phyloP scores from a whole-genome alignment of 352 stramenopile species.

The Phytopythium aichiense region DNA sequence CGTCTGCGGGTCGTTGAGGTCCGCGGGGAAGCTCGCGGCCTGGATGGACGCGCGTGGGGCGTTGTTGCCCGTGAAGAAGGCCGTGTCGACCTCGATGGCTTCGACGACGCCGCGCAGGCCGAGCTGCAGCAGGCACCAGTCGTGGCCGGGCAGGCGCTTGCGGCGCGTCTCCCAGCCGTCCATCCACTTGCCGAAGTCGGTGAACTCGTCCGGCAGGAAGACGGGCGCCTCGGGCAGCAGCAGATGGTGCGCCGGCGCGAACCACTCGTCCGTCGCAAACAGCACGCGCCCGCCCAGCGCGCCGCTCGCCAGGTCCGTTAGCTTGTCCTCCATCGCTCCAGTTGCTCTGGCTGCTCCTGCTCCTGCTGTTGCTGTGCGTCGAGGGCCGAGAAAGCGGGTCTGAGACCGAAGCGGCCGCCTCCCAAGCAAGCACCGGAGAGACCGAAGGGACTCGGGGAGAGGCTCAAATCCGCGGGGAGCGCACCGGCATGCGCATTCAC shows the following conservation, averaged over 20 bases:
- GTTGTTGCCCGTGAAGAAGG: constrained; percentile 94
- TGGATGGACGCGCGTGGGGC: constrained; percentile 87
- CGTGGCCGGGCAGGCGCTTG: constrained; percentile 81
- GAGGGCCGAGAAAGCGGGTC: no score
- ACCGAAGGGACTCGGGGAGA: no score
- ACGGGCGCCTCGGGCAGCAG: constrained; percentile 65
- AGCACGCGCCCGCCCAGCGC: constrained; percentile 64
- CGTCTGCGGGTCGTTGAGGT: constrained; percentile 14
- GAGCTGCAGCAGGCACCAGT: constrained; percentile 92
- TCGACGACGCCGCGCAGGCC: constrained; percentile 62
- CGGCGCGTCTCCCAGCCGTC: constrained; percentile 94
- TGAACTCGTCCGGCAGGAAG: constrained; percentile 92
- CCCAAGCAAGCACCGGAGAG: no score
- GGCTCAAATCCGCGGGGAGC: no score
- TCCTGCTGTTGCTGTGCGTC: no score
- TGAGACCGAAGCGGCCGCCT: no score
- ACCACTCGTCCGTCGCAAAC: constrained; percentile 93
- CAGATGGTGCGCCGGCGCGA: constrained; percentile 85
- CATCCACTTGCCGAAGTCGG: constrained; percentile 93
- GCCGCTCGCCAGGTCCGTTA: constrained; percentile 66
- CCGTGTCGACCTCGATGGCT: constrained; percentile 88
- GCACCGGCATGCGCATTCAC: not conserved
- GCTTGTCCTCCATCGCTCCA: constrained; percentile 11
- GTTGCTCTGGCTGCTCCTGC: no score
- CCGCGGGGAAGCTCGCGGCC: constrained; percentile 47